Percentiles rank a stretch among this genome's conserved stretches.
These are phyloP conservation scores for Kregervanrija fluxuum DNA, from an alignment of 805 yeast species.

Conservation along the genomic window DNA sequence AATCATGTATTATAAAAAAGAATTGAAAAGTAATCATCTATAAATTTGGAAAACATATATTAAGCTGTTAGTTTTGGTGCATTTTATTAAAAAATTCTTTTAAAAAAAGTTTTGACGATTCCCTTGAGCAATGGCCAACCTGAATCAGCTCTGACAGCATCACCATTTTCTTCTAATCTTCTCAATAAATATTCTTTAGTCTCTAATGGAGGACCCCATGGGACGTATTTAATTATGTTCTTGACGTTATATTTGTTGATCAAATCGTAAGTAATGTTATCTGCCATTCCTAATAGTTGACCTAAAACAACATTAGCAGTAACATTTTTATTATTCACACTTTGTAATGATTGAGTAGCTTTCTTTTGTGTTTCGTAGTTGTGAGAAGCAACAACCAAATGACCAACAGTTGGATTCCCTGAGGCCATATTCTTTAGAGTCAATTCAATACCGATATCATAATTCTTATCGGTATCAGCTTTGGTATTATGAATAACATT, in stretches of 20 bases:
- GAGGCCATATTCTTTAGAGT: slow-evolving; percentile 54
- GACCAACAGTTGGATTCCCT: slow-evolving; percentile 45
- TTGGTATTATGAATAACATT: slow-evolving; percentile 68
- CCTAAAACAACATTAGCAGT: slow-evolving; percentile 72
- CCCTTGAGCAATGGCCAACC: slow-evolving; percentile 69
- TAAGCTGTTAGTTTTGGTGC: no score
- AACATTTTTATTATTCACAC: slow-evolving; percentile 19
- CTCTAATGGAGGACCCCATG: slow-evolving; percentile 96
- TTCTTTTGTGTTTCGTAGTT: slow-evolving; percentile 69
- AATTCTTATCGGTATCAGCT: slow-evolving; percentile 70
- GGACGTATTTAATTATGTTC: slow-evolving; percentile 87
- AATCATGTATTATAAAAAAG: no score
- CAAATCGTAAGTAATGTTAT: slow-evolving; percentile 72
- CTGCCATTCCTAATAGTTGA: slow-evolving; percentile 94
- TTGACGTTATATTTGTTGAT: slow-evolving; percentile 55
- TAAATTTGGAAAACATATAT: no score
- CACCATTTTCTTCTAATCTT: slow-evolving; percentile 93
- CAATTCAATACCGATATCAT: slow-evolving; percentile 59
- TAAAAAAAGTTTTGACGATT: slow-evolving; percentile 31
- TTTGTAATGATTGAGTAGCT: slow-evolving; percentile 51
- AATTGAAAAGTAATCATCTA: no score
- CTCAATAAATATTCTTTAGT: slow-evolving; percentile 84
- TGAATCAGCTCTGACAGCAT: slow-evolving; percentile 79
- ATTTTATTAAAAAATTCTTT: slow-evolving; percentile 21
- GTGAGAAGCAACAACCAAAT: slow-evolving; percentile 87